These are phyloP conservation scores for Tubosaeta brunneosetosa DNA, from an alignment of 768 basidiomycete species.

Conservation along the genomic window DNA sequence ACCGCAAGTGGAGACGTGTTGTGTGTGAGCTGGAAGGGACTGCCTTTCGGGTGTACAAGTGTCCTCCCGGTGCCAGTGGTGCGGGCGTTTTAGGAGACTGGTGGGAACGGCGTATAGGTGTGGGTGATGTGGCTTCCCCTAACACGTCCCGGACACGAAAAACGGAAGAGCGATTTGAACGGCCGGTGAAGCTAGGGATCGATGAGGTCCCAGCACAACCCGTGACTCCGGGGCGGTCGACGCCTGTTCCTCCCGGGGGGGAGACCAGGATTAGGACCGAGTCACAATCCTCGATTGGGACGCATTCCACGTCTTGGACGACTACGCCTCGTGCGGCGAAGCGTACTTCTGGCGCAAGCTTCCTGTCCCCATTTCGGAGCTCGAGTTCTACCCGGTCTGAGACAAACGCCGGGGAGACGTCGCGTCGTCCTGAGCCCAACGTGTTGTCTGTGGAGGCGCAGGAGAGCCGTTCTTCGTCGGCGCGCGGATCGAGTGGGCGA, in stretches of 20 bases:
- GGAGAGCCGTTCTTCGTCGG: constrained; percentile 20
- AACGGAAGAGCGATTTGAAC: constrained; percentile 25
- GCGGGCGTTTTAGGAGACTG: constrained; percentile 60
- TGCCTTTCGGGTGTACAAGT: constrained; percentile 71
- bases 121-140: constrained; percentile 49
- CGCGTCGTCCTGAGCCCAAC: constrained; percentile 6
- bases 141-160: constrained; percentile 23
- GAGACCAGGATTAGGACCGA: constrained; percentile 11
- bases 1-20: constrained; percentile 87
- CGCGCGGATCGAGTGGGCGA: constrained; percentile 13
- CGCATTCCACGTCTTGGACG: constrained; percentile 7
- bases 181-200: constrained; percentile 21
- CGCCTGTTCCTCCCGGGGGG: constrained; percentile 3
- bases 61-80: constrained; percentile 37
- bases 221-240: constrained; percentile 1
- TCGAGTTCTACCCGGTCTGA: constrained; percentile 9
- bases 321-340: constrained; percentile 18
- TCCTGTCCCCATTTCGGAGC: constrained; percentile 26
- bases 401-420: constrained; percentile 8
- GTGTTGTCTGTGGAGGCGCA: constrained; percentile 21
- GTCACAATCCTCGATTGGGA: constrained; percentile 24
- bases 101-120: constrained; percentile 78
- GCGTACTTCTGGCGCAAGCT: constrained; percentile 26
- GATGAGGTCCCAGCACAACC: constrained; percentile 5
- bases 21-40: constrained; percentile 92